Evolutionary conservation across 2,329 filamentous ascomycete species (phyloP).

Genomic region (Microdochium nivale): DNA sequence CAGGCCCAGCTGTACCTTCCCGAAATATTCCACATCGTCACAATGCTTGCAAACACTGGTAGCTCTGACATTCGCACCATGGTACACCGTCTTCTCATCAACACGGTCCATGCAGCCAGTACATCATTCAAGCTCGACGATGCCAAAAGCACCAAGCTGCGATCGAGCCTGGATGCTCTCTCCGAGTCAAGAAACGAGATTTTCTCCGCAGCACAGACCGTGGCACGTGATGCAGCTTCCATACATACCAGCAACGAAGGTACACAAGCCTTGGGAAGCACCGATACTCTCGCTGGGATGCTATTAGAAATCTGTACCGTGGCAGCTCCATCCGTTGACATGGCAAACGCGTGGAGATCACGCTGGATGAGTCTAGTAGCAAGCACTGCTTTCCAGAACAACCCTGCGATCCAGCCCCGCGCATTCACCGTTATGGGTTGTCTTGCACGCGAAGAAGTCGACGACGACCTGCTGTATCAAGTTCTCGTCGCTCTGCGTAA

Average conservation of each 20-base stretch:
- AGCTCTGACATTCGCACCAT: conserved; percentile 44
- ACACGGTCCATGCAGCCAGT: conserved; percentile 59
- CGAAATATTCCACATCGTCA: conserved; percentile 62
- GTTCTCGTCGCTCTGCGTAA: conserved; percentile 59
- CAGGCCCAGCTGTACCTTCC: conserved; percentile 61
- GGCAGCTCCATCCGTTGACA: conserved; percentile 54
- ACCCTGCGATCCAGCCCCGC: conserved; percentile 60
- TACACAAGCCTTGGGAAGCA: conserved; percentile 41
- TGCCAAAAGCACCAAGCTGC: conserved; percentile 43
- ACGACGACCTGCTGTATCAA: conserved; percentile 63
- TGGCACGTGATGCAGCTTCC: conserved; percentile 43
- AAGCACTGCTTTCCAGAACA: conserved; percentile 65
- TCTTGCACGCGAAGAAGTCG: conserved; percentile 61
- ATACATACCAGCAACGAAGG: conserved; percentile 45
- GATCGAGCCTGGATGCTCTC: conserved; percentile 46
- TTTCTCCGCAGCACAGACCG: conserved; percentile 37
- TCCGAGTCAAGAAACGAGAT: conserved; percentile 52
- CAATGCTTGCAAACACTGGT: conserved; percentile 62
- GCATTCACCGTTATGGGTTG: conserved; percentile 67
- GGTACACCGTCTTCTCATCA: conserved; percentile 56
- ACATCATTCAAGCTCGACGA: conserved; percentile 58
- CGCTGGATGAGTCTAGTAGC: conserved; percentile 68
- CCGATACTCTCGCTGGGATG: conserved; percentile 52
- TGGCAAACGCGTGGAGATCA: conserved; percentile 61
- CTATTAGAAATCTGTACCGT: conserved; percentile 56